Evolutionary conservation across 768 basidiomycete species (phyloP).

Genomic region (Lactarius hengduanensis): DNA sequence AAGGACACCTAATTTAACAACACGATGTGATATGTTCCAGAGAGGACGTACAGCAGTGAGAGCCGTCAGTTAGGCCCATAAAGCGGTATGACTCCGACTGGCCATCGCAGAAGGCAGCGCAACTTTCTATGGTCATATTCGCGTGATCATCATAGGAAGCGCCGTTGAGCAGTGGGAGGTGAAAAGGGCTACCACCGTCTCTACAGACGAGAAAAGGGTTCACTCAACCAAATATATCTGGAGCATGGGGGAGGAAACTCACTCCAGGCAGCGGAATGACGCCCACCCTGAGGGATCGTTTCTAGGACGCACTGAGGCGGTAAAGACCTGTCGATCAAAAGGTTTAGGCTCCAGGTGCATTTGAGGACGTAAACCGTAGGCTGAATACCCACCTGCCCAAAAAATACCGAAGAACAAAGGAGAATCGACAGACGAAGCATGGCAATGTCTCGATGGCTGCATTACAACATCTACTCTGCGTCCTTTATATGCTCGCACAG

Average conservation of each 20-base stretch:
- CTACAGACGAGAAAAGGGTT: not conserved
- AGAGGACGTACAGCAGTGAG: slow-evolving; percentile 51
- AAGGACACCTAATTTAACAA: too few relatives aligned
- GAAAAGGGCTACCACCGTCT: not conserved
- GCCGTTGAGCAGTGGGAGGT: slow-evolving; percentile 45
- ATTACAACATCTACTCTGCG: too few relatives aligned
- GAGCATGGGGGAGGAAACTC: not conserved
- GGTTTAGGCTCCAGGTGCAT: not conserved
- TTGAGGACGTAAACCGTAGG: not conserved
- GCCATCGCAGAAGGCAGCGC: slow-evolving; percentile 45
- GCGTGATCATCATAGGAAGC: slow-evolving; percentile 45
- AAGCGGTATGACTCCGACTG: slow-evolving; percentile 47
- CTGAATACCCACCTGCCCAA: not conserved
- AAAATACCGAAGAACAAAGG: not conserved
- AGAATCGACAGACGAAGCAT: not conserved
- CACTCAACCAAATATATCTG: not conserved
- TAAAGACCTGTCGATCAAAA: not conserved
- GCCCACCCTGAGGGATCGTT: not conserved
- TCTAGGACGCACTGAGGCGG: not conserved
- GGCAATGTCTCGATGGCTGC: not conserved
- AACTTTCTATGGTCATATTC: slow-evolving; percentile 59
- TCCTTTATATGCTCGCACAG: not conserved
- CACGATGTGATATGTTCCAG: not conserved
- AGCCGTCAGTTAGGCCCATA: slow-evolving; percentile 67
- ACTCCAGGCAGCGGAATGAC: not conserved